Percentiles rank a stretch among this genome's conserved stretches.
phyloP scores from a whole-genome alignment of 23 red algal species.

The Gracilariopsis chorda region DNA sequence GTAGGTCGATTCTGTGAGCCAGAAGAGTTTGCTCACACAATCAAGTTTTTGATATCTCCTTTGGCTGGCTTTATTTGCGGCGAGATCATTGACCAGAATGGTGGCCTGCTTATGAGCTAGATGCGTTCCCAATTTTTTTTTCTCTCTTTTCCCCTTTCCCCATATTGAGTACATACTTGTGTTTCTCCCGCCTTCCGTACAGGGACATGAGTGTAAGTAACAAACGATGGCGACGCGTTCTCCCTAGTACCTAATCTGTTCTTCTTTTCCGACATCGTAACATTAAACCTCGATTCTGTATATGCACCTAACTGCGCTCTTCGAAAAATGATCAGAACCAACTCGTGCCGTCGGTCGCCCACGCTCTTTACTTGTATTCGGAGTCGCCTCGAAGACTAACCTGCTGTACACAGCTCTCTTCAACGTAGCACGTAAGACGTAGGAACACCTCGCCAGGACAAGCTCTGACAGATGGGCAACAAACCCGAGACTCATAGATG shows the following conservation, averaged over 20 bases:
- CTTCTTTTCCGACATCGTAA: conserved; percentile 20
- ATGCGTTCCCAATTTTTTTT: neutral
- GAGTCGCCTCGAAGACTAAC: too few species aligned
- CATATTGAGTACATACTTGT: neutral
- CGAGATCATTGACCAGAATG: conserved; percentile 88
- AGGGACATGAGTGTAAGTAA: neutral
- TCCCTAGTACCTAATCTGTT: neutral
- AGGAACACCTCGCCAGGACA: too few species aligned
- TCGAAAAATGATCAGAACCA: too few species aligned
- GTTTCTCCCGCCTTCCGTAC: neutral
- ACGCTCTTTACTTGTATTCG: too few species aligned
- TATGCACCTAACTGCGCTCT: too few species aligned
- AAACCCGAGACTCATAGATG: too few species aligned
- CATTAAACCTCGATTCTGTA: too few species aligned
- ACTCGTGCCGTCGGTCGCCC: too few species aligned
- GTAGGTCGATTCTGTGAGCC: conserved; percentile 97
- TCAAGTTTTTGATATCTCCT: conserved; percentile 93
- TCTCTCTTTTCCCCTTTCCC: neutral
- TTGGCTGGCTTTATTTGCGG: conserved; percentile 96
- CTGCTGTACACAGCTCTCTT: too few species aligned
- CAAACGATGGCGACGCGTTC: neutral
- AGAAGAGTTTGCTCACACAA: conserved; percentile 91
- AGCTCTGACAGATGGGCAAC: too few species aligned
- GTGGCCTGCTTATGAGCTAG: conserved; percentile 60
- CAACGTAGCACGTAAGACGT: too few species aligned